Evolutionary conservation across 805 yeast species (phyloP), one percentile per base, ranked within the genome.

Genomic region (Kodamaea kakaduensis): DNA sequence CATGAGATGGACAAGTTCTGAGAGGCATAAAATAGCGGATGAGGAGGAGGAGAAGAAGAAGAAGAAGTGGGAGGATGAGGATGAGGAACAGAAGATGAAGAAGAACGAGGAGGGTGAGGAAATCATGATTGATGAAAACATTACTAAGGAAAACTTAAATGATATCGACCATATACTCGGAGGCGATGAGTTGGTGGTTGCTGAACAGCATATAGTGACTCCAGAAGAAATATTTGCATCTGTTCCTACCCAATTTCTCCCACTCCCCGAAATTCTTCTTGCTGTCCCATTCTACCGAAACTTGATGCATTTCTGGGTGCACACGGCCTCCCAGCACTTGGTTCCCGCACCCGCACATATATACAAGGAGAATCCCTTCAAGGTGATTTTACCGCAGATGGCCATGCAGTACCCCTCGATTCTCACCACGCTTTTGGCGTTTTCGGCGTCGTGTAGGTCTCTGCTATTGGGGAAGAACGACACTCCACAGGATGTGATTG

Each of bases 351-450:
- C 85, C 7, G 62, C 72, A 3, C 51, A 63, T 6, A 48, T 70
- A 2, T 79, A 78, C 47, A 61, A 57, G 14, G 76, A 73, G 10
- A 79, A 81, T 46, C 94, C 94, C 0, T 83, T 82, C 58, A 70
- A 71, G 41, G 69, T 69, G 9, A 60, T 81, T 6, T 55, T 84
- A 9, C 90, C 93, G 0, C 74, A 73, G 45, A 67, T 84, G 71
- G 87, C 90, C 1, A 61, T 78, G 68, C 65, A 68, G 16, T 67
- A 72, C 39, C 73, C 76, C 4, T 72, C 83, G 0, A 52, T 83
- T 10, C 54, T 81, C 44, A 69, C 84, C 1, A 61, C 82, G 1
- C 42, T 82, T 9, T 54, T 82, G 18, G 72, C 72, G 8, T 64
- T 61, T 45, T 54, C 70, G 1, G 70, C 69, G 2, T 48, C 52